A percentile compares a stretch with the other conserved stretches of the same genome.
Conservation (phyloP, 2,329 filamentous ascomycete genomes). For the Verticillium longisporum region DNA sequence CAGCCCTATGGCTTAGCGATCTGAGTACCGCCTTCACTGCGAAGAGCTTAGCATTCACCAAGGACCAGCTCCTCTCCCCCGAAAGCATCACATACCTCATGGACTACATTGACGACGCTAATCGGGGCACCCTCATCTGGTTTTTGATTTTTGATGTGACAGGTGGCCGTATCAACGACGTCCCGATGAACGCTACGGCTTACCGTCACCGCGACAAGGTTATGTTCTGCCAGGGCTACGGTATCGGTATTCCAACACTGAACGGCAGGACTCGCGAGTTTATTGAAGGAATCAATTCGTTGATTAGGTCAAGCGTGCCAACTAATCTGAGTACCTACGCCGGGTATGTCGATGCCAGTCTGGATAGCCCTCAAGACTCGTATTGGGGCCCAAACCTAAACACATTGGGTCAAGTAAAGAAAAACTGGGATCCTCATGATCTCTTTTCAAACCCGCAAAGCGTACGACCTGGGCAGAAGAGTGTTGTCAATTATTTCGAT, state of each 20-base stretch:
- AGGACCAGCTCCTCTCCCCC: conserved; percentile 38
- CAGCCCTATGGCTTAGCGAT: conserved; percentile 38
- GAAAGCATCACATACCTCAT: conserved; percentile 42
- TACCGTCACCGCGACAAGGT: conserved; percentile 59
- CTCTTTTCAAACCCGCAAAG: conserved; percentile 55
- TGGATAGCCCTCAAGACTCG: conserved; percentile 36
- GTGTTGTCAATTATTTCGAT: neutral
- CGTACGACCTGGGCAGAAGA: conserved; percentile 24
- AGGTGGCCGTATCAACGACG: conserved; percentile 53
- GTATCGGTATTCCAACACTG: conserved; percentile 40
- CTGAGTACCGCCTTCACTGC: conserved; percentile 45
- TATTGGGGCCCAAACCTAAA: conserved; percentile 51
- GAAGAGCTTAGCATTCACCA: conserved; percentile 48
- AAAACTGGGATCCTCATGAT: conserved; percentile 42
- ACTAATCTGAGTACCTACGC: conserved; percentile 47
- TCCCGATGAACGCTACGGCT: conserved; percentile 47
- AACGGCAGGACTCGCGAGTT: conserved; percentile 41
- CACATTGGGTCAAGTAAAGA: conserved; percentile 41
- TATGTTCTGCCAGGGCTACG: conserved; percentile 58
- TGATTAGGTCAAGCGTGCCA: conserved; percentile 28
- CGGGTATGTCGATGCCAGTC: conserved; percentile 52
- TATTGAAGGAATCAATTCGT: conserved; percentile 41
- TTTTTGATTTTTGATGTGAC: conserved; percentile 56
- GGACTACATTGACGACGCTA: conserved; percentile 39
- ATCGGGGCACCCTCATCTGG: conserved; percentile 49